Base-by-base conservation (phyloP, 1,139 yeast species). In the Debaryomyces sp. region DNA sequence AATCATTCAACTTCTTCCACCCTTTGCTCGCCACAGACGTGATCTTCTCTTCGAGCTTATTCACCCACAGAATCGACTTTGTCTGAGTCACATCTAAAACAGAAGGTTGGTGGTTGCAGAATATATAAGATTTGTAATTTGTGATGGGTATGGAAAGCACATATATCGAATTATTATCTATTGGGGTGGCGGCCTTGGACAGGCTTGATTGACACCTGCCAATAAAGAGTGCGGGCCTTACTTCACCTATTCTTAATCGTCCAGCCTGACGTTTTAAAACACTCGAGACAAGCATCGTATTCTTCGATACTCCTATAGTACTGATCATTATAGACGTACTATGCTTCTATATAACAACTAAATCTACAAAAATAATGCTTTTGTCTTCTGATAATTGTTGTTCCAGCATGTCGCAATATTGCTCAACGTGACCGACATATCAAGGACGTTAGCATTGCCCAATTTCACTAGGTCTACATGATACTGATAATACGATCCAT, bases 91-190 rank as follows among this genome's bases (percentile, higher is more conserved):
- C 49, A 45, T 63, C 59, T 27, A 75, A 61, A 1, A 64, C 48
- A 6, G 62, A 50, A 1, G 77, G 75, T 38, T 75, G 69, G 58
- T 84, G 87, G 60, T 82, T 79, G 64, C 86, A 85, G 58, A 83
- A 80, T 12, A 86, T 64, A 60, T 75, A 86, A 5, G 85, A 77
- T 51, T 75, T 76, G 43, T 71, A 63, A 4, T 80, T 71, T 4
- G 89, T 84, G 18, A 87, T 70, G 4, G 94, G 94, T 6, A 86
- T 67, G 9, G 86, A 70, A 68, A 84, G 67, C 17, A 84, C 68
- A 54, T 78, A 81, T 35, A 81, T 74, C 6, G 81, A 64, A 35
- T 64, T 53, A 35, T 51, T 52, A 37, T 54, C 47, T 40, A 52
- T 50, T 17, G 35, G 34, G 18, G 41, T 17, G 27, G 6, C 23